Evolutionary conservation across 1,284 basidiomycete species (phyloP), one percentile per base, ranked within the genome.

Genomic region (Ceratobasidium sp.): DNA sequence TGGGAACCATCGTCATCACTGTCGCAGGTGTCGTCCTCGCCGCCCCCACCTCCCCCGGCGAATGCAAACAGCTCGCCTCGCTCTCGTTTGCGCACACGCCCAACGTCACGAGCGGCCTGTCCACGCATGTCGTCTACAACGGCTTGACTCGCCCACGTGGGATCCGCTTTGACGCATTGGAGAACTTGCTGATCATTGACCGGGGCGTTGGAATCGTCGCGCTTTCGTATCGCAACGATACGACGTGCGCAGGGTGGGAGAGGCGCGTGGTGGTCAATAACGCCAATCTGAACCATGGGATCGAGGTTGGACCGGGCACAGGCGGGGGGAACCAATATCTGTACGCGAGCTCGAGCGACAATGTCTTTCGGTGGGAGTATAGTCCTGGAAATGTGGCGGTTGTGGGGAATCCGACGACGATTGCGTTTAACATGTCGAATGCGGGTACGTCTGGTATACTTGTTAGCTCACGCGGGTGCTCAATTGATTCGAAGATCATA

Each of bases 141-240:
- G 85, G 85, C 73, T 82, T 87, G 10, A 85, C 85, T 0, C 80
- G 81, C 1, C 87, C 87, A 12, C 82, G 86, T 4, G 85, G 86
- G 0, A 85, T 87, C 55, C 80, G 83, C 10, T 82, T 87, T 65
- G 86, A 87, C 68, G 73, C 78, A 0, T 62, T 80, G 23, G 81
- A 83, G 23, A 86, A 87, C 78, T 80, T 87, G n/a, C 84, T 87
- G 10, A 86, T 87, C 20, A 83, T 87, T 46, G 86, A 87, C 78
- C 82, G 84, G 33, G 86, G 86, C 0, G 80, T 84, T 35, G 87
- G 87, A 7, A 78, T 87, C 20, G 85, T 86, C 0, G 86, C 84
- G 1, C 86, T 87, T 75, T 80, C 73, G 20, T 59, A 65, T 46
- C 68, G 68, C 5, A 68, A 77, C 65, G 65, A 57, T 20, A 73